A percentile compares a stretch with the other conserved stretches of the same genome.
These are phyloP conservation scores for Herpetomonas tarakana DNA, from an alignment of 208 protist genomes.

Conservation along the genomic window DNA sequence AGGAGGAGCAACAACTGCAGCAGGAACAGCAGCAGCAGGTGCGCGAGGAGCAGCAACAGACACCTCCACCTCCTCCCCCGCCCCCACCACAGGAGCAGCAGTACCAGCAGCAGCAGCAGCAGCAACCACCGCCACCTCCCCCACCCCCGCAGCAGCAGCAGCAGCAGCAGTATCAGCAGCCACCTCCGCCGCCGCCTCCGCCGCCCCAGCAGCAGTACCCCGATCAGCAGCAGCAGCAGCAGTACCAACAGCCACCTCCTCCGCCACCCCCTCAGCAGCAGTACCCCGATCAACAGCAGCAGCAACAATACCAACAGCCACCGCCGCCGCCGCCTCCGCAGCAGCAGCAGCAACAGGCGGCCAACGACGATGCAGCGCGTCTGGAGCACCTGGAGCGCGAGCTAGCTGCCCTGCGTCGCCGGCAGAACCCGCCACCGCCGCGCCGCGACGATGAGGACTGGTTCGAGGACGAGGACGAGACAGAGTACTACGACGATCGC, in stretches of 20 bases:
- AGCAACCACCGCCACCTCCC: conserved; percentile 3
- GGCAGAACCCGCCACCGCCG: not conserved
- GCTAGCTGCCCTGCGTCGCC: conserved; percentile 33
- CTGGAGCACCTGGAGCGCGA: conserved; percentile 40
- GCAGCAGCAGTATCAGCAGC: conserved; percentile 9
- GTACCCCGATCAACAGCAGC: not conserved
- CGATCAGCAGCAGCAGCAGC: conserved; percentile 7
- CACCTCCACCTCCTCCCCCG: not conserved
- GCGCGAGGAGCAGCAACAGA: not conserved
- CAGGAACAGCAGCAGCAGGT: conserved; percentile 12
- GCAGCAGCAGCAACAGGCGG: conserved; percentile 7
- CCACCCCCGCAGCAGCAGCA: conserved; percentile 8
- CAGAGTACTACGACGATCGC: conserved; percentile 21
- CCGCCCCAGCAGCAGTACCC: conserved; percentile 3
- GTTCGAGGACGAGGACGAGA: conserved; percentile 19
- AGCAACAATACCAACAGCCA: conserved; percentile 6
- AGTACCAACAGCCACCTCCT: not conserved
- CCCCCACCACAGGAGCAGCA: conserved; percentile 11
- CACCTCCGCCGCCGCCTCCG: not conserved
- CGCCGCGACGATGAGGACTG: conserved; percentile 11
- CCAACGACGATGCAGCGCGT: conserved; percentile 8
- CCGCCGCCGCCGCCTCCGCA: conserved; percentile 1
- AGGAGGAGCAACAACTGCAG: conserved; percentile 21
- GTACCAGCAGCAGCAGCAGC: not conserved
- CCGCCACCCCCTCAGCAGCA: not conserved